Conservation (phyloP, 2,329 filamentous ascomycete genomes). For the Colletotrichum spaethianum region DNA sequence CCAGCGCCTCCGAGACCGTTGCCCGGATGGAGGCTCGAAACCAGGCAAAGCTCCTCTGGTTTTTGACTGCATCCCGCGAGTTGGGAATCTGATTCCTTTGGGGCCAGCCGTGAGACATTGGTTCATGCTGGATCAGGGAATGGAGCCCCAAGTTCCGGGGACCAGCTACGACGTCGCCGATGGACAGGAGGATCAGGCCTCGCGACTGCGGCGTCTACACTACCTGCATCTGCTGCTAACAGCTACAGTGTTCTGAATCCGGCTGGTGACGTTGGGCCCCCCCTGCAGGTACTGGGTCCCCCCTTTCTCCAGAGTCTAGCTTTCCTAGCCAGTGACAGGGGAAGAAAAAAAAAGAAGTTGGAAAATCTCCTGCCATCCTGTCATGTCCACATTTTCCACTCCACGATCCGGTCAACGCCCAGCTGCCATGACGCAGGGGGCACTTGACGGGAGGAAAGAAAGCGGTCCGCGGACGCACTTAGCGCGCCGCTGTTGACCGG, state of each 20-base stretch:
- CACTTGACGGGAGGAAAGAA: not conserved
- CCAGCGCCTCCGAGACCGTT: not conserved
- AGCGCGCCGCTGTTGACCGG: not conserved
- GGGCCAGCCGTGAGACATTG: not conserved
- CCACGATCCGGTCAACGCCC: not conserved
- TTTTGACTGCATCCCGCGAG: not conserved
- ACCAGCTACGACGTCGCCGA: not conserved
- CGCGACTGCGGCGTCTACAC: not conserved
- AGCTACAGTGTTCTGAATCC: not conserved
- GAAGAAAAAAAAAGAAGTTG: too few relatives aligned
- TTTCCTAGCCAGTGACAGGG: not conserved
- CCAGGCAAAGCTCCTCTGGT: not conserved
- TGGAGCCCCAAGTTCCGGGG: not conserved
- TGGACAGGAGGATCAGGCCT: not conserved
- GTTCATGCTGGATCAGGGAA: not conserved
- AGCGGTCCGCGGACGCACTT: not conserved
- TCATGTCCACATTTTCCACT: not conserved
- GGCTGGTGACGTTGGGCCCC: not conserved
- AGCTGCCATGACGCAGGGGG: not conserved
- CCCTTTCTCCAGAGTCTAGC: not conserved
- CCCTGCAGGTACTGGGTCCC: not conserved
- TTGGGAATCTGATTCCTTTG: not conserved
- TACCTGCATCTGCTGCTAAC: not conserved
- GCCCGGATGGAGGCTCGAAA: not conserved
- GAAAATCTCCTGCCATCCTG: constrained; percentile 5